Base-by-base conservation (phyloP, 805 yeast genomes). In the Saturnispora ahearnii region DNA sequence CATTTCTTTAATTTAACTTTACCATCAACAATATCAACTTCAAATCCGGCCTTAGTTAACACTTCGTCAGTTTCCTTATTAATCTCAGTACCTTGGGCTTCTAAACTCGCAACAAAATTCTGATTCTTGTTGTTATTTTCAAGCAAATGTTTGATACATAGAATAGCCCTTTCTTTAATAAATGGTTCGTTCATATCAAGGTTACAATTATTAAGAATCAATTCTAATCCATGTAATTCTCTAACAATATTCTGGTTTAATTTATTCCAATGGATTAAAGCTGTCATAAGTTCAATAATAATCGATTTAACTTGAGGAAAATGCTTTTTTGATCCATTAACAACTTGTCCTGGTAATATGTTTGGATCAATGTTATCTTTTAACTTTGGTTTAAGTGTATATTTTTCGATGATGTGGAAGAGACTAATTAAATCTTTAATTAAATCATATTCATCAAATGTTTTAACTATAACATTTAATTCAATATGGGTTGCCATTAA, bases 171-270 rank as follows among this genome's bases (percentile, higher is more conserved):
- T 60, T 91, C 99, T 55, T 87, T 84, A 50, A 86, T 82, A 57
- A 75, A 91, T 0, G 97, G 98, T 62, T 93, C 95, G 61, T 86
- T 80, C 42, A 81, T 82, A 63, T 91, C 98, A 46, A 93, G 81
- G 37, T 84, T 78, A 67, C 97, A 90, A 54, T 82, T 84, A 7
- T 90, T 84, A 24, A 91, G 68, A 0, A 90, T 73, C 18, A 87
- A 65, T 48, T 81, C 87, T 12, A 91, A 63, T 0, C 88, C 95
- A 43, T 84, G 86, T 0, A 71, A 56, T 29, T 74, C 75, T 44
- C 97, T 69, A 33, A 86, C 69, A 41, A 66, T 62, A 50, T 90
- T 91, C 61, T 91, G 96, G 5, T 79, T 75, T 5, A 69, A 69
- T 42, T 64, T 68, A 43, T 80, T 74, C 0, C 74, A 68, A 54